Base-by-base conservation (phyloP, 805 yeast species). In the Teunomyces panamensis region DNA sequence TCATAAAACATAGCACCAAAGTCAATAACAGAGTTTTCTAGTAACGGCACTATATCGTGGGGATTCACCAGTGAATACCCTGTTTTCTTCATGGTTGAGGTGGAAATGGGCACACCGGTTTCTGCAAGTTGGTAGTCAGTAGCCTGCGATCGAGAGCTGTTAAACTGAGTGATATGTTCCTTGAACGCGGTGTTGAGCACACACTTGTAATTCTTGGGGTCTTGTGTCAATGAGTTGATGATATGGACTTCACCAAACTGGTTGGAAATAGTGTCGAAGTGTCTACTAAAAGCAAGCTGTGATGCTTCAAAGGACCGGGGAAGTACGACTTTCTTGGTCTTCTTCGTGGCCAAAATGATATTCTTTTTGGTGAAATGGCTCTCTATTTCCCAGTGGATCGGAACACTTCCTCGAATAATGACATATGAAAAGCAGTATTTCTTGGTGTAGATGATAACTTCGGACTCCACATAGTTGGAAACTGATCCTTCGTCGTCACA, bases 401-500 rank as follows among this genome's bases (percentile, higher is more conserved):
- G 85, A 8, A 77, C 79, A 56, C 80, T 80, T 1, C 84, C 84
- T 44, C 80, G 58, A 3, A 78, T 56, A 20, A 77, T 64, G 5
- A 75, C 68, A 49, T 77, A 76, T 4, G 80, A 64, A 52, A 73
- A 70, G 53, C 75, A 69, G 48, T 58, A 72, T 41, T 57, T 65
- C 28, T 64, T 67, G 5, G 74, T 65, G 42, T 75, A 75, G 8
- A 79, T 56, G 7, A 79, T 67, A 11, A 79, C 57, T 58, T 80
- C 84, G 3, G 80, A 68, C 54, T 80, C 84, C 17, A 70, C 77
- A 56, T 68, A 79, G 55, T 79, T 78, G 3, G 81, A 67, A 7
- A 71, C 80, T 13, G 72, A 68, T 0, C 84, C 82, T 35, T 76
- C 75, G 50, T 80, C 84, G 56, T 80, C 85, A 55, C 79, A 69